Conservation (phyloP, 1,284 basidiomycete genomes). For the Earliella scabrosa region DNA sequence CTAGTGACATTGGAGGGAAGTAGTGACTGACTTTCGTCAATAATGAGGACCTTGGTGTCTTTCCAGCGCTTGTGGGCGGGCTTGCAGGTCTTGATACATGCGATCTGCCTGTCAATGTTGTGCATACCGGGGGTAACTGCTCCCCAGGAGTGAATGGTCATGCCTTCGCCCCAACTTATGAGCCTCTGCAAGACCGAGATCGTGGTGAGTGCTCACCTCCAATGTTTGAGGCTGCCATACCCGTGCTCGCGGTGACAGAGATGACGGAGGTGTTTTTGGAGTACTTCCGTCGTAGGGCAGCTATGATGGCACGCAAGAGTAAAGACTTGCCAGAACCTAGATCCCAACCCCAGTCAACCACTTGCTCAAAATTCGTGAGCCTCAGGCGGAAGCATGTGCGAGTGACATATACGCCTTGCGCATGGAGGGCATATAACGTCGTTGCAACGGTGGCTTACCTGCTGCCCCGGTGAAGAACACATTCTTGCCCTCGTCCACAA, state of each 20-base stretch:
- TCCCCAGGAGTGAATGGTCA: conserved; percentile 46
- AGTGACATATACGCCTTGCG: not conserved
- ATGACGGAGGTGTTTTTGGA: conserved; percentile 48
- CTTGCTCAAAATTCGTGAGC: no score
- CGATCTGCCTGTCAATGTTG: conserved; percentile 40
- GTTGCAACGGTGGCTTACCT: conserved; percentile 35
- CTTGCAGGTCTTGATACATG: conserved; percentile 42
- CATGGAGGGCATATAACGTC: no score
- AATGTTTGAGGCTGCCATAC: conserved; percentile 68
- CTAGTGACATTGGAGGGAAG: conserved; percentile 3
- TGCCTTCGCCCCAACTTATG: no score
- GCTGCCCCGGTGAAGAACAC: conserved; percentile 59
- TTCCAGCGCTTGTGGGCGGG: conserved; percentile 43
- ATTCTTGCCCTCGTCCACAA: conserved; percentile 50
- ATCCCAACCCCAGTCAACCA: not conserved
- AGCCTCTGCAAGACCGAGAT: not conserved
- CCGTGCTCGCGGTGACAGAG: conserved; percentile 62
- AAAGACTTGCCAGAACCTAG: conserved; percentile 63
- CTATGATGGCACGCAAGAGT: conserved; percentile 58
- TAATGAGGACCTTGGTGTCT: conserved; percentile 75
- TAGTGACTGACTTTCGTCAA: conserved; percentile 82
- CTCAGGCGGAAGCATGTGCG: no score
- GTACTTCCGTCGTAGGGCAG: conserved; percentile 54
- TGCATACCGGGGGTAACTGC: conserved; percentile 42
- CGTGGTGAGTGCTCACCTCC: conserved; percentile 49